Base-by-base conservation (phyloP, 2,329 filamentous ascomycete genomes). In the Colletotrichum sp. region DNA sequence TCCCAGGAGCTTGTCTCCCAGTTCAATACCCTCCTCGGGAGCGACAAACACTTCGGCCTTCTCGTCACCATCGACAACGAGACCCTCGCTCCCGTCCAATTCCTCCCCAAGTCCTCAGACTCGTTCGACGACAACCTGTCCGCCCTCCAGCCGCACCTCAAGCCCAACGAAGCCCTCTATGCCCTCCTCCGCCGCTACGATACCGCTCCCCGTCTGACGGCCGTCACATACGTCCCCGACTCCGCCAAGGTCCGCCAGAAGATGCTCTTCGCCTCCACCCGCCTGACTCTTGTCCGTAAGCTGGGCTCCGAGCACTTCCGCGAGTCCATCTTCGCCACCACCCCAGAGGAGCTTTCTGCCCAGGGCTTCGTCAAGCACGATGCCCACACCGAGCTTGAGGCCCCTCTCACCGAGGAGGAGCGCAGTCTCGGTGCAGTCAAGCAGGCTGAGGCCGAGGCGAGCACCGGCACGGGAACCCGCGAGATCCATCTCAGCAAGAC, bases 241-340 rank as follows among this genome's bases (percentile, higher is more conserved):
- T 83, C 91, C 1, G 95, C 95, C 52, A 94, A 93, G 32, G 95
- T 97, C 72, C 92, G 95, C 52, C 93, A 95, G 83, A 97, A 97
- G 89, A 97, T 95, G 93, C 90, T 97, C 26, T 96, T 96, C 83
- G 95, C 95, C 8, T 91, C 92, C 28, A 96, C 95, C 32, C 91
- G 94, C 12, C 88, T 96, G 80, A 95, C 94, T 1, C 89, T 97
- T 2, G 90, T 93, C 66, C 91, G 95, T 57, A 94, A 96, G 85
- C 88, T 97, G 12, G 95, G 95, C 62, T 91, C 92, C 70, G 95
- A 97, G 83, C 90, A 95, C 80, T 96, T 97, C 85, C 88, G 93
- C 68, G 94, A 96, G 83, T 94, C 91, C 28, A 88, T 96, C 57
- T 95, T 96, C 82, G 91, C 90, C 13, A 96, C 94, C 2, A 91